Conservation (phyloP, 352 stramenopile species). For the Pythium folliculosum region DNA sequence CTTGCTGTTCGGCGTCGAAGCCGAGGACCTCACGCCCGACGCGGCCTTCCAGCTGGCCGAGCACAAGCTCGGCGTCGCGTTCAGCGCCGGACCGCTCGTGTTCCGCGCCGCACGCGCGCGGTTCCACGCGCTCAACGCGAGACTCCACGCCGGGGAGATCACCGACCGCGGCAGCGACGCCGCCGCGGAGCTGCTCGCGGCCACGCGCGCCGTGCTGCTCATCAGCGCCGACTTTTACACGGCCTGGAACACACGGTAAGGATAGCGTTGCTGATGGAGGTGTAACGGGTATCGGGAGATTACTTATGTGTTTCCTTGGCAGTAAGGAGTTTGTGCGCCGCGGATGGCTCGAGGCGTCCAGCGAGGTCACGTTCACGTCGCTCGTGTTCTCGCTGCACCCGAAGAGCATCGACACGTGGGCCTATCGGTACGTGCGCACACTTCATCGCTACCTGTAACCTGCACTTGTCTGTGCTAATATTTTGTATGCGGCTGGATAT, state of each 20-base stretch:
- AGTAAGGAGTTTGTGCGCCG: slow-evolving; percentile 62
- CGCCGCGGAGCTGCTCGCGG: slow-evolving; percentile 41
- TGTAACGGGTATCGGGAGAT: background rate
- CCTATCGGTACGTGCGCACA: slow-evolving; percentile 52
- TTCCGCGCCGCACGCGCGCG: slow-evolving; percentile 56
- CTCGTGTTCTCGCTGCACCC: slow-evolving; percentile 77
- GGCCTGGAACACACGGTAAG: slow-evolving; percentile 79
- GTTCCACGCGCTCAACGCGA: slow-evolving; percentile 51
- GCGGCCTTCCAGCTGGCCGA: slow-evolving; percentile 68
- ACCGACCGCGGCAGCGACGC: slow-evolving; percentile 10
- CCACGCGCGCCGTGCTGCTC: slow-evolving; percentile 66
- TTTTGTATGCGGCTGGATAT: background rate
- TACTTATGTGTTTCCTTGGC: background rate
- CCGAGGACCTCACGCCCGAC: slow-evolving; percentile 44
- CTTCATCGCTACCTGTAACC: background rate
- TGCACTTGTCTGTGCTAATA: background rate
- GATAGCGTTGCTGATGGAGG: no score
- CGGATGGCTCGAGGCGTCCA: slow-evolving; percentile 36
- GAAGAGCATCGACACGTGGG: slow-evolving; percentile 89
- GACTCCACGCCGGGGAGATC: slow-evolving; percentile 22
- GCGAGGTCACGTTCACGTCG: slow-evolving; percentile 69
- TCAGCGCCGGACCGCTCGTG: slow-evolving; percentile 48
- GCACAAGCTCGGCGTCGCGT: slow-evolving; percentile 79
- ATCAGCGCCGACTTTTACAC: slow-evolving; percentile 85
- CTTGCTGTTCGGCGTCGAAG: slow-evolving; percentile 58